Evolutionary conservation across 2,329 filamentous ascomycete genomes (phyloP), one percentile per base, ranked within the genome.

Genomic region (Cadophora luteo-olivacea): DNA sequence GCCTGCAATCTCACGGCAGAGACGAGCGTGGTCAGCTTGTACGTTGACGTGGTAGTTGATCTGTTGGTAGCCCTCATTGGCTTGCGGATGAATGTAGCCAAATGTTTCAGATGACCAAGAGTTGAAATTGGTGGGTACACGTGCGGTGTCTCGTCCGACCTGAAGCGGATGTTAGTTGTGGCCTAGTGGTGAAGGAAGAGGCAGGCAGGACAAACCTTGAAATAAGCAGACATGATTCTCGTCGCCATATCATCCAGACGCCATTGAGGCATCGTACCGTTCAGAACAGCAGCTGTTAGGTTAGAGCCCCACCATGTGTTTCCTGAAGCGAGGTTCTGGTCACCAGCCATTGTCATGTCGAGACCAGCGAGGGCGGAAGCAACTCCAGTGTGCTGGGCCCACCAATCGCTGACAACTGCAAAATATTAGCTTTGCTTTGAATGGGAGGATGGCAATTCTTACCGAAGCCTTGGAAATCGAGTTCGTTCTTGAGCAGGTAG

Each of bases 231-330:
- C 87, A 91, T 90, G 77, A 92, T 97, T 75, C 96, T 89, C 78
- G 93, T 91, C 3, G 88, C 92, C 91, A 97, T 97, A 77, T 98
- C 96, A 75, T 97, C 94, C 14, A 98, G 79, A 67, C 95, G 88
- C 87, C 92, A 97, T 74, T 92, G 89, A 0, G 95, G 93, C 25
- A 98, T 82, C 0, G 94, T 97, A 36, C 94, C 94, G 77, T 98
- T 97, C 72, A 97, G 81, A 5, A 97, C 89, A 1, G 92, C 92
- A 52, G 96, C 83, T 0, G 95, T 97, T 72, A 98, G 80, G 80
- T 97, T 97, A 22, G 89, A 82, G 5, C 95, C 95, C 91, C 92
- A 97, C 82, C 65, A 78, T 12, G 74, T 74, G 19, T 75, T 68
- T 4, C 91, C 91, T 6, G 87, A 88, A 79, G 91, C 88, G 81